phyloP scores from a whole-genome alignment of 2,329 filamentous ascomycete species.

The Fonsecaea pugnacius region DNA sequence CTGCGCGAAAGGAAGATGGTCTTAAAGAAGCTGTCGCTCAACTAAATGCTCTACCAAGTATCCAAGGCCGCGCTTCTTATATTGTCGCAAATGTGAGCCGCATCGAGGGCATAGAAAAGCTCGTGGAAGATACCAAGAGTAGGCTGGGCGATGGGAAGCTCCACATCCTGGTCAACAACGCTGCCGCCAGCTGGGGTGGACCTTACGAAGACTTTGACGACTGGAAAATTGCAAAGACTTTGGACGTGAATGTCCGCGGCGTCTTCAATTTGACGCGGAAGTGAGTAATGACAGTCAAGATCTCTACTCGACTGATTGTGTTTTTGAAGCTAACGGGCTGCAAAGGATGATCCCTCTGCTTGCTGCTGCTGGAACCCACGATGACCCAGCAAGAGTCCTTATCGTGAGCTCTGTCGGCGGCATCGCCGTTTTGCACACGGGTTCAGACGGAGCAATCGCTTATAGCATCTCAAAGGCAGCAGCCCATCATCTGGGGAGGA shows the following conservation, averaged over 20 bases:
- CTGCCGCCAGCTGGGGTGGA: constrained; percentile 16
- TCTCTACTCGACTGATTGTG: too few species aligned
- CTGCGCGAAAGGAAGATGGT: constrained; percentile 11
- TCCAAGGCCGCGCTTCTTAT: constrained; percentile 9
- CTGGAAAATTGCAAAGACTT: constrained; percentile 16
- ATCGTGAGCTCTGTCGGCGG: constrained; percentile 17
- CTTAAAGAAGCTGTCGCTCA: constrained; percentile 7
- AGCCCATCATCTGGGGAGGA: constrained; percentile 45
- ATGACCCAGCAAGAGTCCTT: constrained; percentile 6
- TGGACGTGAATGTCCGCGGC: constrained; percentile 16
- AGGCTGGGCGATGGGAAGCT: constrained; percentile 3
- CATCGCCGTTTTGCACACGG: constrained; percentile 3
- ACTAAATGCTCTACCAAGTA: constrained; percentile 4
- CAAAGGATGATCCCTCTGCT: constrained; percentile 5
- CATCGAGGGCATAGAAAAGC: constrained; percentile 7
- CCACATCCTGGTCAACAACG: constrained; percentile 32
- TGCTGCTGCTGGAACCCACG: constrained; percentile 7
- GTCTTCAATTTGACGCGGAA: constrained; percentile 11
- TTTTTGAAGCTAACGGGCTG: too few species aligned
- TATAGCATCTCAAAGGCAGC: constrained; percentile 47
- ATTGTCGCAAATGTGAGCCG: constrained; percentile 12
- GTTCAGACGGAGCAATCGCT: constrained; percentile 6
- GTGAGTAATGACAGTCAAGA: background rate
- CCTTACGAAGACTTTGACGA: constrained; percentile 11
- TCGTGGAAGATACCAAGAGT: background rate